Evolutionary conservation across 2,329 filamentous ascomycete genomes (phyloP).

Genomic region (Alternaria arborescens): DNA sequence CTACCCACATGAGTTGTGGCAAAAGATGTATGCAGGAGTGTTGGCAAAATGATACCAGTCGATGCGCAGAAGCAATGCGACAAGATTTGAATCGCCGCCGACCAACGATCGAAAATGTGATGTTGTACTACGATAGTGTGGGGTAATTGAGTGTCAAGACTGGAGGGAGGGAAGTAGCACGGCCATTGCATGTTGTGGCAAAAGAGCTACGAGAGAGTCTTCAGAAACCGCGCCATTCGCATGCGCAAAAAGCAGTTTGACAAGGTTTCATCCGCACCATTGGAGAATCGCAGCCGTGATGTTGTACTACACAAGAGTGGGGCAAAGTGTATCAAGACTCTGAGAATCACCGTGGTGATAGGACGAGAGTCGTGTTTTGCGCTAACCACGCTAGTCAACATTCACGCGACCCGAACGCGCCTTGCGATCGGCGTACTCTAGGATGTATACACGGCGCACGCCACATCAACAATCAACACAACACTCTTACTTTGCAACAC

Average conservation of each 20-base stretch:
- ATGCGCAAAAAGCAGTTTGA: neutral
- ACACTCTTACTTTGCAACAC: neutral
- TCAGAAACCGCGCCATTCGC: neutral
- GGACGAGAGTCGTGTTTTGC: slow-evolving; percentile 13
- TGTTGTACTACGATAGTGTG: slow-evolving; percentile 1
- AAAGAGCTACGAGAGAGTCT: neutral
- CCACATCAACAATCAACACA: slow-evolving; percentile 13
- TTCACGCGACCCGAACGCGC: slow-evolving; percentile 20
- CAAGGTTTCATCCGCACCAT: neutral
- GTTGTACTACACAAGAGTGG: slow-evolving; percentile 5
- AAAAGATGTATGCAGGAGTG: neutral
- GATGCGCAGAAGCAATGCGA: slow-evolving; percentile 3
- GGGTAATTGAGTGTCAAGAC: neutral
- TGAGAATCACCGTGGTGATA: slow-evolving; percentile 12
- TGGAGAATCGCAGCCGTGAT: neutral
- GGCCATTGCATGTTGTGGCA: neutral
- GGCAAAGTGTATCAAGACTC: neutral
- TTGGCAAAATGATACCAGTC: slow-evolving; percentile 18
- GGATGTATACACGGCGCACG: slow-evolving; percentile 7
- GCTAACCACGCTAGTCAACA: slow-evolving; percentile 20
- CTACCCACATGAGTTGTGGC: neutral
- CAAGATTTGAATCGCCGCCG: neutral
- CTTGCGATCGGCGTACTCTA: slow-evolving; percentile 10
- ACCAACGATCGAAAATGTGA: neutral
- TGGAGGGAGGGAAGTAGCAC: neutral